Conservation (phyloP, 306 rosid genomes). For the Oxytropis ochrocephala region DNA sequence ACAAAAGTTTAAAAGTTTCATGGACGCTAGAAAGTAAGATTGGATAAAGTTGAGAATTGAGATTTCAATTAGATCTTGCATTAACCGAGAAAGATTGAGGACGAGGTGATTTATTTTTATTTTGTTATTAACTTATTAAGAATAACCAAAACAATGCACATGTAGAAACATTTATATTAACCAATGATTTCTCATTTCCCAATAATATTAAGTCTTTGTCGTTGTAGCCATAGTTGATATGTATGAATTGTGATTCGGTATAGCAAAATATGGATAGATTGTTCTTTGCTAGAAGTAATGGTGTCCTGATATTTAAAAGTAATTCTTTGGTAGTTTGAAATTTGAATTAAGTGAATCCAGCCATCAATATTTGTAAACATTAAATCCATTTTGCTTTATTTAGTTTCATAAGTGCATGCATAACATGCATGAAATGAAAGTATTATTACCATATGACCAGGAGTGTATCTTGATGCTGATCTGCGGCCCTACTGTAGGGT, state of each 20-base stretch:
- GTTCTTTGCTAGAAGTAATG: neutral
- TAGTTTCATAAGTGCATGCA: neutral
- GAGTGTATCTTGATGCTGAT: slow-evolving; percentile 1
- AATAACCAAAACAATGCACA: neutral
- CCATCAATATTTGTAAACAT: neutral
- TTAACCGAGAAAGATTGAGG: neutral
- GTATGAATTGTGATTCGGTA: slow-evolving; percentile 1
- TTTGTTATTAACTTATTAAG: neutral
- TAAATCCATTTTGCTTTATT: neutral
- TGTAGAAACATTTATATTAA: neutral
- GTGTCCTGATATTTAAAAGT: neutral
- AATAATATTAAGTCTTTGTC: neutral
- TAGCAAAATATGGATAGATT: neutral
- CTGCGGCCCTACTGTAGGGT: slow-evolving; percentile 15
- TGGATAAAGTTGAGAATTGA: neutral
- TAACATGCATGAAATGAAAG: slow-evolving; percentile 1
- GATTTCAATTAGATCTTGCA: neutral
- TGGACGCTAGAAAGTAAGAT: neutral
- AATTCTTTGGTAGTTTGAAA: no score
- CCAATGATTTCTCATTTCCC: neutral
- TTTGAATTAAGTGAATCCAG: no score
- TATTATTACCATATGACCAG: slow-evolving; percentile 4
- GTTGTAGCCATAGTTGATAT: neutral
- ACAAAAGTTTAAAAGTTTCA: no score
- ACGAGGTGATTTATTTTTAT: neutral